phyloP scores from a whole-genome alignment of 495 filamentous ascomycete species.

The Annulohypoxylon moriforme region DNA sequence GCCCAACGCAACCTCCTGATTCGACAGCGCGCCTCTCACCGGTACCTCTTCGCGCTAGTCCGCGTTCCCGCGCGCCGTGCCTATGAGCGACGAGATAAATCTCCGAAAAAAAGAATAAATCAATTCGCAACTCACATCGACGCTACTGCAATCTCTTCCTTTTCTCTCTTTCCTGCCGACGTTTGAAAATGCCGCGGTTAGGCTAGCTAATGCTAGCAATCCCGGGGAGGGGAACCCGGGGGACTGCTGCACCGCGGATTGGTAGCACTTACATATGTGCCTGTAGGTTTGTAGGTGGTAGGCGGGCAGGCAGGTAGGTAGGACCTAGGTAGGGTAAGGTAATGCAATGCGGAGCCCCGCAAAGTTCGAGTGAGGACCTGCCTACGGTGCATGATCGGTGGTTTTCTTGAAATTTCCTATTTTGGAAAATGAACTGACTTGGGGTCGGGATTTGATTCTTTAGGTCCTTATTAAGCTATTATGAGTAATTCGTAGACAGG shows the following conservation, averaged over 20 bases:
- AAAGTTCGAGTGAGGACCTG: constrained; percentile 6
- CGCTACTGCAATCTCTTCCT: neutral
- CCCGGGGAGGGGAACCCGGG: constrained; percentile 27
- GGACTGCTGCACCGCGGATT: neutral
- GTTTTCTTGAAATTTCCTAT: constrained; percentile 4
- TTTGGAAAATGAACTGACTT: neutral
- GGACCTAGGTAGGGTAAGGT: neutral
- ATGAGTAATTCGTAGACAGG: neutral
- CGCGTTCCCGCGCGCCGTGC: constrained; percentile 4
- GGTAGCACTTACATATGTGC: neutral
- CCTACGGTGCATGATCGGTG: constrained; percentile 8
- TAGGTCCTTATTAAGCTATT: neutral
- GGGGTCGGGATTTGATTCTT: neutral
- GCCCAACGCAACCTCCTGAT: neutral
- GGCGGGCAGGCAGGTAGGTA: neutral
- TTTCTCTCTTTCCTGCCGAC: constrained; percentile 11
- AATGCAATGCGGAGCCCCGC: constrained; percentile 32
- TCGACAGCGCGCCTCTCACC: neutral
- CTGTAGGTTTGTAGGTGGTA: neutral
- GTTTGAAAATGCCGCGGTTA: constrained; percentile 30
- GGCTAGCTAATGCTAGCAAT: constrained; percentile 4
- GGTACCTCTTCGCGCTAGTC: constrained; percentile 1
- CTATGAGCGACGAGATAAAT: constrained; percentile 24
- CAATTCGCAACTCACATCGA: too few relatives aligned
- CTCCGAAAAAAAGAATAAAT: constrained; percentile 18